Evolutionary conservation across 2,329 filamentous ascomycete species (phyloP).

Genomic region (Lanzia echinophila): DNA sequence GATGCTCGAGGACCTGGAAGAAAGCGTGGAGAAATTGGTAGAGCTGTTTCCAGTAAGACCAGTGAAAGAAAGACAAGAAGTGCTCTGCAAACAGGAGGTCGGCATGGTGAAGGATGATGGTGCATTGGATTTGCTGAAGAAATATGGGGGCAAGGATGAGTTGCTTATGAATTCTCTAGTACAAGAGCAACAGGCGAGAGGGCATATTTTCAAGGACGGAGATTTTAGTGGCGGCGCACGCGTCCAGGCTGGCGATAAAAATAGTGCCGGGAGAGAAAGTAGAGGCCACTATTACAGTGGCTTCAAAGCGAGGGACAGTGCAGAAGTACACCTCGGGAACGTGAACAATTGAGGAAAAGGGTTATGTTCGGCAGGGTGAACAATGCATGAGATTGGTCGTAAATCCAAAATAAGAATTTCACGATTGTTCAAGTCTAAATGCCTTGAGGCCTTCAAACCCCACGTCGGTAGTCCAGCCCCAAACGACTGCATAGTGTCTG

Average conservation of each 20-base stretch:
- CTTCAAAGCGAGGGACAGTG: background rate
- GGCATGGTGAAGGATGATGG: background rate
- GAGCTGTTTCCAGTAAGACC: background rate
- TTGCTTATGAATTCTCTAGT: background rate
- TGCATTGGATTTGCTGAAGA: background rate
- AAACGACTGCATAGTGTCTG: conserved; percentile 81
- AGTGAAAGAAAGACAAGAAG: background rate
- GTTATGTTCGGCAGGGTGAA: too few relatives aligned
- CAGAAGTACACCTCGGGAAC: background rate
- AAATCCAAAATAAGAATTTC: background rate
- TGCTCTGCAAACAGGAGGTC: background rate
- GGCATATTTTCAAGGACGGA: background rate
- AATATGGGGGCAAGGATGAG: background rate
- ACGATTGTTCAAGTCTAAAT: background rate
- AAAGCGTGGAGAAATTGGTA: background rate
- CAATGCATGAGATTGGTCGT: background rate
- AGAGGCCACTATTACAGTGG: background rate
- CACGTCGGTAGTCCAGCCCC: conserved; percentile 58
- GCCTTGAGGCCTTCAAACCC: conserved; percentile 5
- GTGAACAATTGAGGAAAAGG: background rate
- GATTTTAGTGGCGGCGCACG: background rate
- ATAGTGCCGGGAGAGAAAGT: background rate
- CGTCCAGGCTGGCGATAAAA: background rate
- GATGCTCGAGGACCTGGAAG: background rate
- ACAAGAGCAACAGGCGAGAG: background rate